Base-by-base conservation (phyloP, 1,284 basidiomycete genomes). In the Cryptococcus floricola region DNA sequence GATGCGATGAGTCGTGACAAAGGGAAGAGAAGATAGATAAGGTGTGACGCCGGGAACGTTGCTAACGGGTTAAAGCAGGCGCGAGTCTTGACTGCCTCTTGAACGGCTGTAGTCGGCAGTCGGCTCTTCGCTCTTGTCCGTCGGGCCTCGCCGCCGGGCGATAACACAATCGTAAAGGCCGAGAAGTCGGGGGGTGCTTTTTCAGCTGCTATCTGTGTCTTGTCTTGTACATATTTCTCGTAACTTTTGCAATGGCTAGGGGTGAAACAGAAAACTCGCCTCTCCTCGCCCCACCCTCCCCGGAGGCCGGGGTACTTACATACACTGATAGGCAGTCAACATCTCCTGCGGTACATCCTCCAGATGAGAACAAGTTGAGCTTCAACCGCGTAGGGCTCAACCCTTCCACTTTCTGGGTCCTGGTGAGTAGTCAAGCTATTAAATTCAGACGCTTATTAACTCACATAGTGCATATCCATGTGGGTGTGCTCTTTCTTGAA, bases 401-500 rank as follows among this genome's bases (percentile, higher is more conserved):
- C 31, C 25, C 49, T 3, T 46, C 38, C 5, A 27, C 31, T 19
- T 70, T 70, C 54, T 68, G 68, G 66, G 34, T 70, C 27, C 49
- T 70, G 42, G 67, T 69, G 46, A 56, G 65, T 48, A 16, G 7
- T 46, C 23, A 23, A 23, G 23, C 23, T 23, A 23, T 23, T 3
- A 3, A 23, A 23, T 23, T 23, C 23, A 3, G 23, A 2, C 23
- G 23, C 12, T 16, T 38, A 18, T 16, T 38, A 18, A 38, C 16
- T 38, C 45, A 14, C 16, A 1, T 31, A 57, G 62, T 54, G 47
- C 48, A 28, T 53, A 2, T 65, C 68, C 6, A 61, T 70, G 60
- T 67, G 63, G 61, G 56, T 61, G 2, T 60, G 57, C 18, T 51
- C 65, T 2, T 85, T 91, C 69, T 78, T 91, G 46, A 87, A 86